Evolutionary conservation across 2,329 filamentous ascomycete species (phyloP), one percentile per base, ranked within the genome.

Genomic region (Exophiala oligosperma): DNA sequence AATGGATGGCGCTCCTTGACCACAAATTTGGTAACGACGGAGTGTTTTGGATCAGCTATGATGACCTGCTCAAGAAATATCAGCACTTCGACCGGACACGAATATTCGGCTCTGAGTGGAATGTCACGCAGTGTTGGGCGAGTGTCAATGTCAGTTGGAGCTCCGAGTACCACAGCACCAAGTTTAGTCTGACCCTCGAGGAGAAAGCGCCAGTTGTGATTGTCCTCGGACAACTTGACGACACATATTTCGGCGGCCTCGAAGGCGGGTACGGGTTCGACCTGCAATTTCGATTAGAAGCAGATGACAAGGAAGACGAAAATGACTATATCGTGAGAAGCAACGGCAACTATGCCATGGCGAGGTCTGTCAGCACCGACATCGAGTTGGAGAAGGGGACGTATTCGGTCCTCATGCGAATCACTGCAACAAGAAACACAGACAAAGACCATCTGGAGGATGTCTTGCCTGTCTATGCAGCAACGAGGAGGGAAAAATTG

Each of bases 21-120:
- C 89, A 92, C 69, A 84, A 82, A 43, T 92, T 92, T 65, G 89
- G 89, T 40, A 87, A 91, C 64, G 89, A 92, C 65, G 89, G 89
- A 24, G 71, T 84, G 32, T 85, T 86, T 69, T 86, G 82, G 81
- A 84, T 85, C 37, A 81, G 77, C 1, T 86, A 84, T 67, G 72
- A 79, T 12, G 84, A 86, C 57, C 74, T 86, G 14, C 74, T 85
- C 2, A 77, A 78, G 43, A 79, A 83, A 59, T 85, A 84, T 61
- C 80, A 83, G 53, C 79, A 81, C 64, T 81, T 87, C 49, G 82
- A 86, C 64, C 79, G 84, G 1, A 86, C 84, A 1, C 75, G 84
- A 3, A 76, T 87, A 0, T 86, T 87, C 60, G 81, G 81, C 1
- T 74, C 76, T 1, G 86, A 83, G 43, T 86, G 84, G 84, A 80